Conservation (phyloP, 1,139 yeast genomes). For the Suhomyces bolitotheri region DNA sequence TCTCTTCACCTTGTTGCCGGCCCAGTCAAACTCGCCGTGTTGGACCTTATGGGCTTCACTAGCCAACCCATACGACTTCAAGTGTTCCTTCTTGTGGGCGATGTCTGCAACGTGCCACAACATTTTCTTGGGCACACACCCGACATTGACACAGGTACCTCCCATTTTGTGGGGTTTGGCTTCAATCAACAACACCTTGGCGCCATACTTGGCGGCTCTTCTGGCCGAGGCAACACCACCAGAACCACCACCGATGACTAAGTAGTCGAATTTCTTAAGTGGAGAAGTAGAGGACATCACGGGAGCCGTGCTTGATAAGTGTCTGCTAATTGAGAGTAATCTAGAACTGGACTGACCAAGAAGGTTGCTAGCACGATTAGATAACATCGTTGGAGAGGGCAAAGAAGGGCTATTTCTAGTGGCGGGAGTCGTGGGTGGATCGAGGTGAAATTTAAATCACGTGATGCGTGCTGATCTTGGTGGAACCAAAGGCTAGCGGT, state of each 20-base stretch:
- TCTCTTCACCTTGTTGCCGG: constrained; percentile 74
- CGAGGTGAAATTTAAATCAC: no score
- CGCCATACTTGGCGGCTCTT: constrained; percentile 93
- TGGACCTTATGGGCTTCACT: constrained; percentile 55
- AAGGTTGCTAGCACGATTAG: constrained; percentile 11
- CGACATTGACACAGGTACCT: constrained; percentile 98
- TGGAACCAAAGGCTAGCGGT: no score
- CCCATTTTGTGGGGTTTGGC: constrained; percentile 70
- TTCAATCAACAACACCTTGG: constrained; percentile 80
- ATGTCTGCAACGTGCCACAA: constrained; percentile 97
- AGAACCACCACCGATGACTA: constrained; percentile 99
- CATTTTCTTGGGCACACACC: constrained; percentile 97
- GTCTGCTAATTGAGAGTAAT: constrained; percentile 22
- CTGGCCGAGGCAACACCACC: constrained; percentile 99
- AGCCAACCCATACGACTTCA: constrained; percentile 77
- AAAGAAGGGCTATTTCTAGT: no score
- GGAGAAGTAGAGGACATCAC: constrained; percentile 53
- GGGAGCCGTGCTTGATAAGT: constrained; percentile 24
- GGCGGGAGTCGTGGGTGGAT: no score
- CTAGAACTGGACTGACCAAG: constrained; percentile 7
- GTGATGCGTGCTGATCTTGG: no score
- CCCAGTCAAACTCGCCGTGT: constrained; percentile 73
- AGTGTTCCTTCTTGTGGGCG: constrained; percentile 72
- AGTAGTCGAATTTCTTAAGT: constrained; percentile 71
- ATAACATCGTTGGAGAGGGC: constrained; percentile 13